Percentiles rank a stretch among this genome's conserved stretches.
These are phyloP conservation scores for Aspergillus nidulans DNA, from an alignment of 495 filamentous ascomycete genomes.

Conservation along the genomic window DNA sequence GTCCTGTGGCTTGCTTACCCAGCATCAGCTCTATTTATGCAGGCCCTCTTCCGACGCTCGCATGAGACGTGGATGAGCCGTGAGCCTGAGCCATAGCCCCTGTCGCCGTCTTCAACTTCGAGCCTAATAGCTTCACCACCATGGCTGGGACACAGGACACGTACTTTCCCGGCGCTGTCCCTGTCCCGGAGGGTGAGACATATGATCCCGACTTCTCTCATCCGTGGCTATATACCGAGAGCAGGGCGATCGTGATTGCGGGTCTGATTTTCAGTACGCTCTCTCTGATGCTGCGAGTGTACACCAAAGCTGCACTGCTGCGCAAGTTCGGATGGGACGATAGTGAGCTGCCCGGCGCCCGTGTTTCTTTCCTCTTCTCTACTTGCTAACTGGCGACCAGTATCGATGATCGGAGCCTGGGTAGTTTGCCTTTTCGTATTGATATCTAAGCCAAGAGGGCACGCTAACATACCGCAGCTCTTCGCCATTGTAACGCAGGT, in stretches of 20 bases:
- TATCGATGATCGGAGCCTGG: constrained; percentile 24
- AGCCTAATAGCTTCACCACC: background rate
- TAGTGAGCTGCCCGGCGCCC: constrained; percentile 16
- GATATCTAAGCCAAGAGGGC: background rate
- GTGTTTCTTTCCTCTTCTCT: too few species aligned
- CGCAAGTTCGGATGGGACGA: constrained; percentile 28
- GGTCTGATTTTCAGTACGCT: constrained; percentile 15
- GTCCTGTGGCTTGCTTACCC: too few species aligned
- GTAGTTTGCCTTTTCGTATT: constrained; percentile 11
- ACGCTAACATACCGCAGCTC: background rate
- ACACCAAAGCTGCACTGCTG: constrained; percentile 19
- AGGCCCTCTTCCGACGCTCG: background rate
- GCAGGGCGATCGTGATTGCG: constrained; percentile 10
- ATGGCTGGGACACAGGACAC: background rate
- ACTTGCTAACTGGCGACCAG: constrained; percentile 9
- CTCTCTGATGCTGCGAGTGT: constrained; percentile 17
- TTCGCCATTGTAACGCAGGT: constrained; percentile 18
- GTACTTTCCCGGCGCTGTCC: background rate
- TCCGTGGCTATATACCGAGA: constrained; percentile 15
- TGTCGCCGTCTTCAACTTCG: too few species aligned
- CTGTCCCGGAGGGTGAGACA: constrained; percentile 13
- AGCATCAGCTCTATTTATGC: background rate
- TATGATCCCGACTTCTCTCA: constrained; percentile 18
- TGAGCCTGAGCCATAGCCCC: too few species aligned
- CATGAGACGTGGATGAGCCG: too few species aligned